A percentile compares a stretch with the other conserved stretches of the same genome.
Evolutionary conservation across 2,329 filamentous ascomycete genomes (phyloP).

Genomic region (Lojkania enalia): DNA sequence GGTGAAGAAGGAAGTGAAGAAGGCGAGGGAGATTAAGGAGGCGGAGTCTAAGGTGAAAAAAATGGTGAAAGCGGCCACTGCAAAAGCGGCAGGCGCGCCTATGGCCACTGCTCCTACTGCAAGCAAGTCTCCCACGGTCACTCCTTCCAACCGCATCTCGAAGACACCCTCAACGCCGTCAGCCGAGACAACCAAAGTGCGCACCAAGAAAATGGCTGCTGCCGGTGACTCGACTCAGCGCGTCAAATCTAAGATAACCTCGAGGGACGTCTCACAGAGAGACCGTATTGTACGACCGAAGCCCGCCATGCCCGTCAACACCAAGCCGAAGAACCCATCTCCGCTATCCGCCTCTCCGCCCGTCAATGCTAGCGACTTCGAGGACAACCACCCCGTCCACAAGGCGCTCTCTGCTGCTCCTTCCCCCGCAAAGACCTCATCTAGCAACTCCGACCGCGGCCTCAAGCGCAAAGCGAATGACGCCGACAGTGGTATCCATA

Average conservation of each 20-base stretch:
- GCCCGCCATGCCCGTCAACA: conserved; percentile 45
- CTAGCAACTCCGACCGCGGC: conserved; percentile 37
- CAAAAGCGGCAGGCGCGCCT: neutral
- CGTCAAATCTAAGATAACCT: conserved; percentile 34
- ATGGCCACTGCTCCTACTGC: conserved; percentile 8
- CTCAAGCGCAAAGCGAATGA: conserved; percentile 49
- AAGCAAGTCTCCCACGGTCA: conserved; percentile 15
- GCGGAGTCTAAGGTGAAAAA: conserved; percentile 24
- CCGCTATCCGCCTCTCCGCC: conserved; percentile 64
- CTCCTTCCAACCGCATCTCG: conserved; percentile 25
- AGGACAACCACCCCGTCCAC: conserved; percentile 49
- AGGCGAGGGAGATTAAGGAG: conserved; percentile 34
- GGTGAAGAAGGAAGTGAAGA: conserved; percentile 52
- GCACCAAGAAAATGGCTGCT: conserved; percentile 32
- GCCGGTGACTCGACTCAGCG: conserved; percentile 29
- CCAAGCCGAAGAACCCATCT: conserved; percentile 63
- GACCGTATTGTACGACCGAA: conserved; percentile 29
- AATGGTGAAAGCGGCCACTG: conserved; percentile 13
- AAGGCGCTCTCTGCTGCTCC: conserved; percentile 41
- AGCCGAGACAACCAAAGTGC: conserved; percentile 29
- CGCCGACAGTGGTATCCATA: conserved; percentile 42
- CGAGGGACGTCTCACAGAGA: conserved; percentile 24
- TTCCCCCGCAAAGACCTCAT: conserved; percentile 38
- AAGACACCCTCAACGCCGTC: conserved; percentile 24
- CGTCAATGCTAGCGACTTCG: conserved; percentile 62